phyloP scores from a whole-genome alignment of 2,329 filamentous ascomycete genomes.

The Pseudocercospora fijiensis region DNA sequence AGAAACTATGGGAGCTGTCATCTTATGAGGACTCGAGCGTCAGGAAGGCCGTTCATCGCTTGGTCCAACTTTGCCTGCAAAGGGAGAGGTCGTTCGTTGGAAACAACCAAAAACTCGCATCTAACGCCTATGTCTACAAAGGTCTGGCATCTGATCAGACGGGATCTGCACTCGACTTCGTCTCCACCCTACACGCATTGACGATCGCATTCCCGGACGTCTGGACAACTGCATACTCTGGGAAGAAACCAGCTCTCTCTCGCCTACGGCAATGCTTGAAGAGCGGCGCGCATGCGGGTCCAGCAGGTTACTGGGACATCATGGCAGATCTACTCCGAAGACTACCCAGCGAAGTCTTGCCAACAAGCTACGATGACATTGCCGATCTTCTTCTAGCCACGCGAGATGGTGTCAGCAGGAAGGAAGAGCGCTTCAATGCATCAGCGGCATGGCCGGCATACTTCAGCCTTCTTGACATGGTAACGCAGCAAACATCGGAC shows the following conservation, averaged over 20 bases:
- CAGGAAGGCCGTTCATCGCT: slow-evolving; percentile 57
- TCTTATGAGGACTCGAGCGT: slow-evolving; percentile 58
- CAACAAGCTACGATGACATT: slow-evolving; percentile 52
- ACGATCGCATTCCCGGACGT: slow-evolving; percentile 65
- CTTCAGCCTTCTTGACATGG: slow-evolving; percentile 57
- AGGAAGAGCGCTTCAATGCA: slow-evolving; percentile 71
- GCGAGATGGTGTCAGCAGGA: slow-evolving; percentile 67
- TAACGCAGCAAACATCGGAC: slow-evolving; percentile 34
- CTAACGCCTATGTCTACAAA: slow-evolving; percentile 69
- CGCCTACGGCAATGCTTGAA: slow-evolving; percentile 71
- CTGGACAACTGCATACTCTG: slow-evolving; percentile 68
- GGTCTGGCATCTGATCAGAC: slow-evolving; percentile 70
- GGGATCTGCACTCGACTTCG: slow-evolving; percentile 70
- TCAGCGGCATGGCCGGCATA: slow-evolving; percentile 74
- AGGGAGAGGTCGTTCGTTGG: slow-evolving; percentile 46
- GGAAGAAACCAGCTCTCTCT: slow-evolving; percentile 56
- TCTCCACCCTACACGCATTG: slow-evolving; percentile 65
- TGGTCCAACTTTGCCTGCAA: slow-evolving; percentile 53
- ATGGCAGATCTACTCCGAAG: slow-evolving; percentile 61
- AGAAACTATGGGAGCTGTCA: slow-evolving; percentile 60
- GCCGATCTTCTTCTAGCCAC: slow-evolving; percentile 65
- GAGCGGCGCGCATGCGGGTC: slow-evolving; percentile 79
- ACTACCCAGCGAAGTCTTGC: slow-evolving; percentile 60
- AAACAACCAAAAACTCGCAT: slow-evolving; percentile 55
- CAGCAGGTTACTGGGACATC: slow-evolving; percentile 69